phyloP scores from a whole-genome alignment of 2,329 filamentous ascomycete species.

The Aureobasidium sp. region DNA sequence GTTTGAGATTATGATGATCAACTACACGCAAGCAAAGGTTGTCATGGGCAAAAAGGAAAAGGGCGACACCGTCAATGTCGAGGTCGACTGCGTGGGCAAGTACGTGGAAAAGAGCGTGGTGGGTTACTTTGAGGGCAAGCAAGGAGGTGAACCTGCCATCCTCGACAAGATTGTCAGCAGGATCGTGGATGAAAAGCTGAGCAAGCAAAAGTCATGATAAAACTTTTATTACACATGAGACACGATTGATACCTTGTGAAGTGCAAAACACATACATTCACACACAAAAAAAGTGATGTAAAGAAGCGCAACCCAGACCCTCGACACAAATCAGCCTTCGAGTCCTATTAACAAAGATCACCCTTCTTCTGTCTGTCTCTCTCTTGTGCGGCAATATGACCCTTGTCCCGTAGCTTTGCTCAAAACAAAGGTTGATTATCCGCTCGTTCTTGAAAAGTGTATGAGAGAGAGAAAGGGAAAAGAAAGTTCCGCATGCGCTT shows the following conservation, averaged over 20 bases:
- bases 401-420: not conserved
- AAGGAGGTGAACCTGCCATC: conserved; percentile 41
- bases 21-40: conserved; percentile 90
- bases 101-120: conserved; percentile 84
- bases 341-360: not conserved
- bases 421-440: conserved; percentile 6
- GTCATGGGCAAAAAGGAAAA: conserved; percentile 68
- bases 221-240: too few species aligned
- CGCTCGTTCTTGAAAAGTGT: not conserved
- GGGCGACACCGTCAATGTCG: conserved; percentile 80
- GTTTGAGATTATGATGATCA: conserved; percentile 94
- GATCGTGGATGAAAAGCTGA: conserved; percentile 63
- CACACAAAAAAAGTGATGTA: not conserved
- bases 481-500: too few species aligned
- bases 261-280: too few species aligned
- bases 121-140: conserved; percentile 60
- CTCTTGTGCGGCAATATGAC: conserved; percentile 6
- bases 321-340: not conserved
- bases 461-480: not conserved
- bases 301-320: not conserved
- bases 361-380: not conserved
- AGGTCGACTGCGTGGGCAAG: conserved; percentile 83
- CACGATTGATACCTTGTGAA: too few species aligned
- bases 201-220: conserved; percentile 16
- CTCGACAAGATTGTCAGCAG: conserved; percentile 49